Evolutionary conservation across 805 yeast genomes (phyloP), one percentile per base, ranked within the genome.

Genomic region (Tanozyma kutaoensis): DNA sequence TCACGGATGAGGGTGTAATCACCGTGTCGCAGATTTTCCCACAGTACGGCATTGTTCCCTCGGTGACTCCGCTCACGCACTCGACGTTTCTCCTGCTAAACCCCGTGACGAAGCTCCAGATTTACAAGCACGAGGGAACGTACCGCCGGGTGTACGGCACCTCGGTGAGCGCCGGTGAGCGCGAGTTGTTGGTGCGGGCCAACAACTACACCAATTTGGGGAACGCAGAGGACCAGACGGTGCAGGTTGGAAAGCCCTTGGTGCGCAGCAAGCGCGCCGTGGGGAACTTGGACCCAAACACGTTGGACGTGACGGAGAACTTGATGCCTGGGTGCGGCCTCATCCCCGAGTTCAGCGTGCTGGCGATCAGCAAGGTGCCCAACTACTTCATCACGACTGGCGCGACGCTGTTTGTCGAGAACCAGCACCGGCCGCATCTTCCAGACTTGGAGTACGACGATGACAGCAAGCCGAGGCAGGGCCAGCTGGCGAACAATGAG

Each of bases 301-400:
- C 44, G 15, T 30, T 55, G n/a, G 65, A 59, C 28, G 48, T 58
- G 28, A 34, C 51, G 4, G 65, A 59, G 28, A 50, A 50, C 9
- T 45, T 56, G 3, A 39, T 59, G 4, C 65, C 65, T 3, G 66
- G 66, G 2, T 61, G 58, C 36, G 66, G 66, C 1, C 54, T 39
- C 23, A 52, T 59, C 23, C 65, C 51, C 21, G 65, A 58, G 32
- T 59, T 59, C 34, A 56, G 48, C 28, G 50, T 59, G 12, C 48
- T 45, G 27, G 55, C 54, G 30, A 30, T 58, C 11, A 59, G 66
- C 38, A 56, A 52, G 30, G 61, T 58, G 9, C 64, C 65, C 4
- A 56, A 52, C 38, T 59, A 59, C 33, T 59, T 52, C 37, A 45
- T 54, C 21, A 46, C 54, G 18, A 48, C 42, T 22, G 47, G 43